Conservation (phyloP, 2,329 filamentous ascomycete species). For the Verruconis gallopava region DNA sequence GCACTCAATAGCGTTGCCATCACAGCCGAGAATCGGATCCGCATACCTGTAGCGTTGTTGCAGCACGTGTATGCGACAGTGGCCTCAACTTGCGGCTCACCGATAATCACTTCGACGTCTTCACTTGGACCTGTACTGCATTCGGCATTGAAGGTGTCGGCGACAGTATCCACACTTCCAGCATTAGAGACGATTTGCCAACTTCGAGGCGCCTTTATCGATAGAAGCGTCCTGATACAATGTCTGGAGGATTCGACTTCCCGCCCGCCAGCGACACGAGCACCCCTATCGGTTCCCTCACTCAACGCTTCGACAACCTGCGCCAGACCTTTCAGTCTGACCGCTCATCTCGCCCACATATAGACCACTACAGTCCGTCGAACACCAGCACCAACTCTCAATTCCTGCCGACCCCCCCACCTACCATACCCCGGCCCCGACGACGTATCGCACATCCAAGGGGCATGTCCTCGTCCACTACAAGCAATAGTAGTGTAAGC, state of each 20-base stretch:
- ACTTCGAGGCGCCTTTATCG: no score
- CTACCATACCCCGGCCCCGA: background rate
- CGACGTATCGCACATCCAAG: background rate
- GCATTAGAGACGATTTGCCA: no score
- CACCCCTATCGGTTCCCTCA: background rate
- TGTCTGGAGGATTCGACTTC: constrained; percentile 31
- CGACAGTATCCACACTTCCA: no score
- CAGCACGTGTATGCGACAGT: no score
- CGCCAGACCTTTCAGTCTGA: constrained; percentile 10
- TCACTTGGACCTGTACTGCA: no score
- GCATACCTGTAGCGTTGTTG: no score
- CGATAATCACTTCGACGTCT: no score
- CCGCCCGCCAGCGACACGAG: constrained; percentile 27
- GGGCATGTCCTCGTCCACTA: background rate
- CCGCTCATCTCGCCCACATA: constrained; percentile 1
- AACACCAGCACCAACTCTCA: background rate
- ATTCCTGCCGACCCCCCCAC: background rate
- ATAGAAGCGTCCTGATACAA: no score
- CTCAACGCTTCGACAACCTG: constrained; percentile 7
- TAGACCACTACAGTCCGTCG: background rate
- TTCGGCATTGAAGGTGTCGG: no score
- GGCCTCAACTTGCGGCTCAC: no score
- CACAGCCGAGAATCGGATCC: no score
- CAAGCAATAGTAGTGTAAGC: background rate
- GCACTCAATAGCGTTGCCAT: no score